Evolutionary conservation across 2,329 filamentous ascomycete genomes (phyloP), one percentile per base, ranked within the genome.

Genomic region (Cladosporium sp.): DNA sequence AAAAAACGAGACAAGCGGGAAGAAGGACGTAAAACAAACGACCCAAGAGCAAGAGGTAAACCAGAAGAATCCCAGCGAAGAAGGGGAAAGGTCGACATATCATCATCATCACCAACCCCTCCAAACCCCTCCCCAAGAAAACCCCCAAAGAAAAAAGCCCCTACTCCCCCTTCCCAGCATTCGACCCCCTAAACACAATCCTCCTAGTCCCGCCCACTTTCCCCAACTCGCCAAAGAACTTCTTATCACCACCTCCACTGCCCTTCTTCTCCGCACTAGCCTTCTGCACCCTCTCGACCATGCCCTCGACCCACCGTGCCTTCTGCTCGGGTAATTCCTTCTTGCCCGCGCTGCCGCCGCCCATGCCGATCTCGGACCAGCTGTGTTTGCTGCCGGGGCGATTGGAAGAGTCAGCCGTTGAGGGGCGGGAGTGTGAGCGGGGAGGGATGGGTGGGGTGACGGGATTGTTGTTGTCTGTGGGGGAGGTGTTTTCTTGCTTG

Each of bases 261-360:
- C 55, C 56, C 38, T 53, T 58, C 55, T 70, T 69, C 61, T 73
- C 71, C 12, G 59, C 61, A 62, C 84, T 88, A 54, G 83, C 86
- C 41, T 83, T 77, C 53, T 85, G 80, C 36, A 90, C 88, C 64
- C 88, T 86, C 62, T 88, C 85, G 70, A 89, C 85, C 73, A 93
- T 86, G 55, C 83, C 88, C 67, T 91, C 85, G 8, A 93, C 86
- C 88, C 88, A 93, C 34, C 84, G 83, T 52, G 82, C 77, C 63
- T 85, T 88, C 68, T 90, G 84, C 50, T 84, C 82, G 50, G 83
- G 70, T 17, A 87, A 71, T 83, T 86, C 64, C 38, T 80, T 77
- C 29, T 50, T 45, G 5, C 42, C 42, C 9, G 29, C 24, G 8
- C 41, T 39, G 7, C 45, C 45, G 32, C 13, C 18, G 43, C 19